A percentile compares a stretch with the other conserved stretches of the same genome.
These are phyloP conservation scores for Acanthamoeba lenticulata DNA, from an alignment of 208 protist genomes.

Conservation along the genomic window DNA sequence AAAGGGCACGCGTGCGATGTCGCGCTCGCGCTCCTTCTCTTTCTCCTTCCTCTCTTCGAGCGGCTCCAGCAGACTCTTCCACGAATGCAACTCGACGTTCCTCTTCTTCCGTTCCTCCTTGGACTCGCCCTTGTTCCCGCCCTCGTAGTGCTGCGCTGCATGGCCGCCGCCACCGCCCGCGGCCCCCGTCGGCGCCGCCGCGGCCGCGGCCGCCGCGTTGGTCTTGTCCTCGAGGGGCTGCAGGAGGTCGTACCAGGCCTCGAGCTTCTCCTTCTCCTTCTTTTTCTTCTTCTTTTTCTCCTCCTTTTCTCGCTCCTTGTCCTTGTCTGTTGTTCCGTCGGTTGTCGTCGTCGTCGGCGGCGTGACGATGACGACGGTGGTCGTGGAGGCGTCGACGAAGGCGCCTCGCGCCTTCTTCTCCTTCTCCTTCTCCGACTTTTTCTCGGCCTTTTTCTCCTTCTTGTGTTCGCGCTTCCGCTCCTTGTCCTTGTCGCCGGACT, in stretches of 20 bases:
- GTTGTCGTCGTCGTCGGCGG: not conserved
- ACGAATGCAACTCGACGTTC: not conserved
- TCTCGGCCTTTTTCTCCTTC: not conserved
- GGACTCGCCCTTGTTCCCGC: not conserved
- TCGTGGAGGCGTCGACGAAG: not conserved
- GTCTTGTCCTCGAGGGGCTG: not conserved
- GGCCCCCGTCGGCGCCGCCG: too few species aligned
- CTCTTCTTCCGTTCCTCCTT: not conserved
- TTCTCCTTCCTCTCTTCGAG: conserved; percentile 4
- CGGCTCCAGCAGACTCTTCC: conserved; percentile 11
- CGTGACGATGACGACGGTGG: not conserved
- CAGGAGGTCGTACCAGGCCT: conserved; percentile 11
- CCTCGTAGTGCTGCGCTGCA: not conserved
- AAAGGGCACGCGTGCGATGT: not conserved
- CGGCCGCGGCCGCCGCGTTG: too few species aligned
- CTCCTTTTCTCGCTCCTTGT: not conserved
- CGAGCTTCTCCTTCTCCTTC: conserved; percentile 31
- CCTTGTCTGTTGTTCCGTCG: not conserved
- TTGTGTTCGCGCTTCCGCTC: too few species aligned
- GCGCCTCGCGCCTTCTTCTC: not conserved
- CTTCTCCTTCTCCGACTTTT: too few species aligned
- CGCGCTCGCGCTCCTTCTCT: not conserved
- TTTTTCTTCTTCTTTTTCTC: conserved; percentile 25
- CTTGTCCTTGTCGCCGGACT: too few species aligned
- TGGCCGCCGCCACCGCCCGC: not conserved